Base-by-base conservation (phyloP, 225 moss, liverwort and hornwort genomes). In the Marchantia paleacea region DNA sequence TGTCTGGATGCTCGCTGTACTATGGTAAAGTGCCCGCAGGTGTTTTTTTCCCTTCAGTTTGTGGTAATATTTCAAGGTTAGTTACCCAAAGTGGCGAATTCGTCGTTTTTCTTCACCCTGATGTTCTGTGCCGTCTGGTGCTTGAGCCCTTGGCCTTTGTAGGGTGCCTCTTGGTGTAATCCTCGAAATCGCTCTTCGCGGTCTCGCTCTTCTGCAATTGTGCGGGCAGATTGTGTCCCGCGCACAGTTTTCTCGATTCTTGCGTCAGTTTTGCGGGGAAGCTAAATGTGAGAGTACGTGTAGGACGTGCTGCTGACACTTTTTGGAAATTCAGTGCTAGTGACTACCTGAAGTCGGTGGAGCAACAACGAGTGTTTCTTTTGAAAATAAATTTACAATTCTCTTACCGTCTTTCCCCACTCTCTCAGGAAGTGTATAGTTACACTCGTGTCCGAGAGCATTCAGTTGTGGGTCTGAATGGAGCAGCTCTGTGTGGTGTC, bases 161-260 rank as follows among this genome's bases (percentile, higher is more conserved):
- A 52, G 53, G 75, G 75, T 58, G 29, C 0, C 57, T 61, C 65
- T 19, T 51, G 12, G 77, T 57, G 49, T 80, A 30, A 54, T 69
- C 75, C 64, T 80, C 12, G 69, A 50, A 71, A 55, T 72, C 50
- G 24, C 61, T 25, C 30, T 55, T 39, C 15, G 29, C 12, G 54
- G 19, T 22, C 75, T 69, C 58, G 66, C 67, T 51, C 47, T 79
- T 13, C 60, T 49, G 50, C 69, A 60, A 58, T 47, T 82, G 58
- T 75, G 61, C 69, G 62, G 55, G 22, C 80, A n/a, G 55, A 69
- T n/a, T 53, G 75, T 75, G 69, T 79, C 69, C 52, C 29, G 55
- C 53, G 75, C 75, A 47, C 62, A 54, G 31, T 24, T 70, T 75
- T 75, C 68, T 85, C 75, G 78, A 78, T 85, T 85, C 85, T 85